Conservation (phyloP, 148 eudicot species). For the Rhododendron kiyosumense region DNA sequence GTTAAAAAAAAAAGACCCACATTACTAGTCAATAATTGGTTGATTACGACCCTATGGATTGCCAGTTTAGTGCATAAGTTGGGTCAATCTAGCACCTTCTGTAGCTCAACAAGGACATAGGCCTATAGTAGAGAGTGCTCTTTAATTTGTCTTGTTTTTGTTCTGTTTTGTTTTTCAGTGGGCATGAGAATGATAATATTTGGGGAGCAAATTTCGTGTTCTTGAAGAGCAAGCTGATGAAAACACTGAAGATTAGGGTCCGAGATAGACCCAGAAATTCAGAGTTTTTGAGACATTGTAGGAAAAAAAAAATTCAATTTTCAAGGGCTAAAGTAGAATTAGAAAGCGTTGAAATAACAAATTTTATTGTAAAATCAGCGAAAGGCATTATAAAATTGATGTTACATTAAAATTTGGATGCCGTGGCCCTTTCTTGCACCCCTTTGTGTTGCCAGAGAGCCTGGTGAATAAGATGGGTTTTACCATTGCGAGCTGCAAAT, state of each 20-base stretch:
- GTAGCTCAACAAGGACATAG: neutral
- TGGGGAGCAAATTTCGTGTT: too few species aligned
- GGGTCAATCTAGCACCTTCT: neutral
- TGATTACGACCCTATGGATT: neutral
- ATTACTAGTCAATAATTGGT: constrained; percentile 14
- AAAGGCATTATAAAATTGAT: neutral
- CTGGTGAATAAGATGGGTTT: neutral
- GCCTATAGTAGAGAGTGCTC: too few species aligned
- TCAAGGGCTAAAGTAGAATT: neutral
- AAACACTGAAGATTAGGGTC: neutral
- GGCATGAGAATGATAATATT: too few species aligned
- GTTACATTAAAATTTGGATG: neutral
- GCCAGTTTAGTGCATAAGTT: constrained; percentile 5
- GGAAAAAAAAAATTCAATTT: neutral
- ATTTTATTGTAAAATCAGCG: neutral
- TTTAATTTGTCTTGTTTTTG: neutral
- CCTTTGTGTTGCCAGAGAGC: neutral
- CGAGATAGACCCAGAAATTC: neutral
- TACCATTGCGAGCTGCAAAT: neutral
- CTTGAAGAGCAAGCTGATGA: neutral
- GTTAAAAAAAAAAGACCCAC: constrained; percentile 6
- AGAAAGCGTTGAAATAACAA: neutral
- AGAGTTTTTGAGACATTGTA: neutral
- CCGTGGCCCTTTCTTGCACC: neutral
- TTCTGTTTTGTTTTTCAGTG: too few species aligned